These are phyloP conservation scores for Fusarium acutatum DNA, from an alignment of 2,329 filamentous ascomycete species.

Conservation along the genomic window DNA sequence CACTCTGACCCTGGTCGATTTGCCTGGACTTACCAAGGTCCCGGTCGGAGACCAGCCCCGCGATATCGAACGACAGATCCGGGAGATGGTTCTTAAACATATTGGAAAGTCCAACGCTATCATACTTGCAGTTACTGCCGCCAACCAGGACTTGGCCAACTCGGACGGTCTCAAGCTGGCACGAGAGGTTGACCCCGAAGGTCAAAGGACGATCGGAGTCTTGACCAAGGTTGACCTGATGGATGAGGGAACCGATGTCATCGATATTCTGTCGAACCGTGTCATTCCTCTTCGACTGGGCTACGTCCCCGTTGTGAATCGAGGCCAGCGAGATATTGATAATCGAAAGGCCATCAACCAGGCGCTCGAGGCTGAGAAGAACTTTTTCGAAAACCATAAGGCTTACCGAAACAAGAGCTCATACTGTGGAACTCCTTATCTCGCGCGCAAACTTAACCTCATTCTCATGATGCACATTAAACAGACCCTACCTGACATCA, in stretches of 20 bases:
- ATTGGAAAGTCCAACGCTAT: slow-evolving; percentile 99
- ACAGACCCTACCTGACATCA: slow-evolving; percentile 98
- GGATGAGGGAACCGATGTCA: slow-evolving; percentile 98
- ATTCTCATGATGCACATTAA: slow-evolving; percentile 99
- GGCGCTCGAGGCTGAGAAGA: slow-evolving; percentile 92
- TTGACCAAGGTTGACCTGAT: slow-evolving; percentile 98
- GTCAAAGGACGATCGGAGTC: slow-evolving; percentile 97
- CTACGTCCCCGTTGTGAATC: slow-evolving; percentile 97
- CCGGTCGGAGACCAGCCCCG: slow-evolving; percentile 95
- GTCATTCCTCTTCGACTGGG: slow-evolving; percentile 95
- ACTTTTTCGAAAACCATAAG: slow-evolving; percentile 98
- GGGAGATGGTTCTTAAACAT: slow-evolving; percentile 98
- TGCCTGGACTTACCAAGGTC: slow-evolving; percentile 96
- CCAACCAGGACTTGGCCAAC: slow-evolving; percentile 98
- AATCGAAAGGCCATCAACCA: slow-evolving; percentile 94
- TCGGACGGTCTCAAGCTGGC: slow-evolving; percentile 97
- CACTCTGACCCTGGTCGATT: slow-evolving; percentile 93
- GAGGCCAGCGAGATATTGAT: slow-evolving; percentile 97
- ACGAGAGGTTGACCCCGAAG: slow-evolving; percentile 95
- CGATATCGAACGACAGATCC: slow-evolving; percentile 96
- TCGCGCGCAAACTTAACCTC: slow-evolving; percentile 95
- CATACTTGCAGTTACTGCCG: slow-evolving; percentile 93
- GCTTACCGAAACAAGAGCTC: slow-evolving; percentile 98
- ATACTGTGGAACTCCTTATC: slow-evolving; percentile 97
- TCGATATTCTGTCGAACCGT: slow-evolving; percentile 96